phyloP scores from a whole-genome alignment of 306 rosid genomes.

The Myrica gale region DNA sequence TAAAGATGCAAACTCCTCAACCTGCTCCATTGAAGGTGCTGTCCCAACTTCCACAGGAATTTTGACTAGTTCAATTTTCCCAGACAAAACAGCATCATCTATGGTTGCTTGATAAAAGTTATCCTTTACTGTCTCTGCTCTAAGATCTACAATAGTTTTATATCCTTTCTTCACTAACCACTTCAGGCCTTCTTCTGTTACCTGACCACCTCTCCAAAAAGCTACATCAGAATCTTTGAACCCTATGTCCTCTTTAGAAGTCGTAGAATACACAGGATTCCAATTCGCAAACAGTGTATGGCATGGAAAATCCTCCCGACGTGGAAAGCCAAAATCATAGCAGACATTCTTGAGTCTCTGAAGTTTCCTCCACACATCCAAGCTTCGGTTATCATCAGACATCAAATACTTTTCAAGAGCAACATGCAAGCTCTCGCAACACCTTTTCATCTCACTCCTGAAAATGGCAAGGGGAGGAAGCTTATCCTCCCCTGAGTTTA shows the following conservation, averaged over 20 bases:
- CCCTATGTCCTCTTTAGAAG: conserved; percentile 45
- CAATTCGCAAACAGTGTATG: conserved; percentile 79
- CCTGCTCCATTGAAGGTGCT: conserved; percentile 82
- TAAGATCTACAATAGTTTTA: conserved; percentile 79
- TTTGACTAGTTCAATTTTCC: conserved; percentile 63
- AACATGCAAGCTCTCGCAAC: conserved; percentile 90
- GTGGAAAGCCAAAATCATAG: conserved; percentile 80
- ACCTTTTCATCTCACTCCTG: conserved; percentile 91
- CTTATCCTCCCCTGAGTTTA: conserved; percentile 46
- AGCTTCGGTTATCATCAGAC: conserved; percentile 56
- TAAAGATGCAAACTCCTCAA: conserved; percentile 68
- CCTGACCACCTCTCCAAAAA: conserved; percentile 97
- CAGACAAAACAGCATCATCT: conserved; percentile 59
- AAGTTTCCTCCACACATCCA: conserved; percentile 86
- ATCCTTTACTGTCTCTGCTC: conserved; percentile 75
- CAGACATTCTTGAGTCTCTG: conserved; percentile 89
- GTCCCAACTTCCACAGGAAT: conserved; percentile 79
- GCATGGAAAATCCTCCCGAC: conserved; percentile 66
- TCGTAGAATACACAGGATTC: conserved; percentile 57
- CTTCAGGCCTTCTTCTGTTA: conserved; percentile 86
- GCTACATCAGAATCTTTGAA: conserved; percentile 55
- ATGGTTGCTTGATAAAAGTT: conserved; percentile 55
- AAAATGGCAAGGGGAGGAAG: conserved; percentile 79
- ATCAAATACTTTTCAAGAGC: conserved; percentile 75
- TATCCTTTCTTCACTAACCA: conserved; percentile 74